Base-by-base conservation (phyloP, 352 stramenopile species). In the Phytophthora lateralis region DNA sequence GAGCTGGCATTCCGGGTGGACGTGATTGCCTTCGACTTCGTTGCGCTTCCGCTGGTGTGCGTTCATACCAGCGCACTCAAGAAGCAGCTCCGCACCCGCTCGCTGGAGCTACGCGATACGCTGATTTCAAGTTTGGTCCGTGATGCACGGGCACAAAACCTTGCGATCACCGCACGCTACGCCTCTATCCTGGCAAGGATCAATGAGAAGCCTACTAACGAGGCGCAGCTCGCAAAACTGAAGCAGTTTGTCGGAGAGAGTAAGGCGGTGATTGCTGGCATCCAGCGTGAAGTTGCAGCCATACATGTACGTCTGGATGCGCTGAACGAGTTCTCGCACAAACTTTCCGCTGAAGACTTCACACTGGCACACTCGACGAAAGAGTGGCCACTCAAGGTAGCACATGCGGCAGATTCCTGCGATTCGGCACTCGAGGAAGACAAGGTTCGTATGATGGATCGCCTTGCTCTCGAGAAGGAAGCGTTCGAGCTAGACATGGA, bases 381-480 rank as follows among this genome's bases (percentile, higher is more conserved):
- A 55, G 89, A 95, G 42, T 94, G 88, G 88, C 88, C 85, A 4
- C 72, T 90, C 3, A 82, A 88, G 6, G 88, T 97, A 1, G 82
- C 90, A 0, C 73, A 90, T 9, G 86, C 89, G 3, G 86, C 85
- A 0, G 86, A 94, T 18, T 88, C 83, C 10, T 96, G 88, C 44
- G 89, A 98, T 50, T 92, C 89, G 6, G 88, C 88, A 14, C 72
- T 97, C 1, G 91, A 97, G 48, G 85, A 96, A 65, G 90, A 97
- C 61, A 98, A 98, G 52, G 83, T 97, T 32, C 81, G 89, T 26
- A 98, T 98, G 92, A 98, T 98, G 90, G 93, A 98, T 70, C 90
- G 88, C 15, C 73, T 98, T 17, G 82, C 89, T 20, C 66, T 97
- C 2, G 91, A 98, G 63, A 98, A 98, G 62, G 90, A 96, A 32